A percentile compares a stretch with the other conserved stretches of the same genome.
Evolutionary conservation across 1,139 yeast genomes (phyloP).

Genomic region (Meyerozyma sp.): DNA sequence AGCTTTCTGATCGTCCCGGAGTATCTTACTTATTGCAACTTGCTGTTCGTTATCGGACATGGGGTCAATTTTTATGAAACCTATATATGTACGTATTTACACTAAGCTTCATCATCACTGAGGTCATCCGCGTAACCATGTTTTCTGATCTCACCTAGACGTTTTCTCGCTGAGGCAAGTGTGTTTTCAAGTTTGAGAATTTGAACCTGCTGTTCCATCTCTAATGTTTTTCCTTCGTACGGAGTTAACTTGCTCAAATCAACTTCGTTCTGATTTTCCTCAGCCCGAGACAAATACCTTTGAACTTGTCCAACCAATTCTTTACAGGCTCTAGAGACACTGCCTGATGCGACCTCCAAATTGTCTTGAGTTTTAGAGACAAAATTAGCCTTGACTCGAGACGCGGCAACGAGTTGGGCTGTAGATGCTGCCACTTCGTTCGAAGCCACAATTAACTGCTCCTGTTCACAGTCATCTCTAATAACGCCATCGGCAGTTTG

Average conservation of each 20-base stretch:
- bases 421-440: constrained; percentile 92
- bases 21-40: no score
- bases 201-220: constrained; percentile 93
- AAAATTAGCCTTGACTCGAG: constrained; percentile 78
- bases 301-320: constrained; percentile 67
- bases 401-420: constrained; percentile 88
- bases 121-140: constrained; percentile 60
- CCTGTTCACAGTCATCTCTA: constrained; percentile 59
- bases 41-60: no score
- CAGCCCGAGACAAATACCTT: constrained; percentile 43
- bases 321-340: constrained; percentile 73
- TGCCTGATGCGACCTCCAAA: constrained; percentile 63
- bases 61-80: no score
- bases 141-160: constrained; percentile 81
- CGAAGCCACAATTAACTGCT: constrained; percentile 84
- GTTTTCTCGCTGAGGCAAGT: constrained; percentile 66
- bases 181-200: constrained; percentile 78
- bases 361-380: constrained; percentile 74
- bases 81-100: background rate
- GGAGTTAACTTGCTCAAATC: constrained; percentile 70
- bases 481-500: constrained; percentile 85
- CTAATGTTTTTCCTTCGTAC: constrained; percentile 80
- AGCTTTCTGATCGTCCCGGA: no score
- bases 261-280: constrained; percentile 34
- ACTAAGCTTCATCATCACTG: constrained; percentile 41